These are phyloP conservation scores for Nectriaceae sp. DNA, from an alignment of 2,329 filamentous ascomycete genomes.

Conservation along the genomic window DNA sequence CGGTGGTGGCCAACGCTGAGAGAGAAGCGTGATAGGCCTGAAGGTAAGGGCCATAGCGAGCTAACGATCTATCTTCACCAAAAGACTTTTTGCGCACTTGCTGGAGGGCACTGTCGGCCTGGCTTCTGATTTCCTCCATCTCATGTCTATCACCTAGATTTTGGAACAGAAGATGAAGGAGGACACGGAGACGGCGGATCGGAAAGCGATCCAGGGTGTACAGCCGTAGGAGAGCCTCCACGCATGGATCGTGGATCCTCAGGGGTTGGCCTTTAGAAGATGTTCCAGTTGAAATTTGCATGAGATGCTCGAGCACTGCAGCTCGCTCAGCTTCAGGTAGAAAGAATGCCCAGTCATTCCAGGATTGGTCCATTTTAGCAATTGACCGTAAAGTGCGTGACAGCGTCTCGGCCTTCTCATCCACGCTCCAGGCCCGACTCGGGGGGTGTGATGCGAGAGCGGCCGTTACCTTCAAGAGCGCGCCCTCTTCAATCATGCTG, in stretches of 20 bases:
- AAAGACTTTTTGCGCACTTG: constrained; percentile 38
- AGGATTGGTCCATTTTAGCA: constrained; percentile 59
- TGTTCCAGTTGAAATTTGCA: constrained; percentile 50
- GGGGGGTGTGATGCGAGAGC: constrained; percentile 53
- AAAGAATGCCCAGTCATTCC: constrained; percentile 57
- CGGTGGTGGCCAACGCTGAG: constrained; percentile 42
- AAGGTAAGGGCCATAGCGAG: constrained; percentile 50
- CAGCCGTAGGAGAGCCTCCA: constrained; percentile 50
- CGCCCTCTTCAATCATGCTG: constrained; percentile 59
- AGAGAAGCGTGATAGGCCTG: constrained; percentile 47
- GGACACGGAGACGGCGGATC: constrained; percentile 52
- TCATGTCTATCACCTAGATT: constrained; percentile 48
- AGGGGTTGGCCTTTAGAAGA: constrained; percentile 36
- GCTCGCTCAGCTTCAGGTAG: constrained; percentile 54
- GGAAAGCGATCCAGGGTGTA: constrained; percentile 54
- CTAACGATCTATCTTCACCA: constrained; percentile 48
- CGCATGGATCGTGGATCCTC: constrained; percentile 46
- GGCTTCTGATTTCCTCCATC: constrained; percentile 39
- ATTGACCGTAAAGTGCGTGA: constrained; percentile 62
- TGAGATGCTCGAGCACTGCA: constrained; percentile 61
- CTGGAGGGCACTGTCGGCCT: constrained; percentile 41
- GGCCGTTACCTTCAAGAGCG: constrained; percentile 54
- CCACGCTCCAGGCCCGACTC: constrained; percentile 52
- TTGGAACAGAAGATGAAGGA: constrained; percentile 51
- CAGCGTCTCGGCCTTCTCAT: constrained; percentile 52